Conservation (phyloP, 2,329 filamentous ascomycete genomes). For the Aspergillus chevalieri region DNA sequence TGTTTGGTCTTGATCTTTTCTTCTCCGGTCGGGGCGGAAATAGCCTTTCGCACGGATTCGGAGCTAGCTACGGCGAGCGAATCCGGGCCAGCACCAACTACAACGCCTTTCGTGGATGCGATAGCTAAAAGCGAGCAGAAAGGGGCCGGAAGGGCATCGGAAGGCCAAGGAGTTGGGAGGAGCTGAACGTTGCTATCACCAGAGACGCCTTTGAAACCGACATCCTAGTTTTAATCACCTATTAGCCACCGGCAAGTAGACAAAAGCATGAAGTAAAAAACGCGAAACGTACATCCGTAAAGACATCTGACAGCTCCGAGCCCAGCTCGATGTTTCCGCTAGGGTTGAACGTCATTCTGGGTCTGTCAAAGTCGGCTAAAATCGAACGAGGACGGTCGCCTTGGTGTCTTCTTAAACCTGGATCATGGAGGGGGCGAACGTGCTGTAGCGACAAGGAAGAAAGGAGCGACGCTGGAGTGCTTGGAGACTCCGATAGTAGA, state of each 20-base stretch:
- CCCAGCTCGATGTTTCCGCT: constrained; percentile 48
- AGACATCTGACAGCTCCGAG: constrained; percentile 67
- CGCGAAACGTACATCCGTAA: constrained; percentile 63
- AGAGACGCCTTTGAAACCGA: constrained; percentile 75
- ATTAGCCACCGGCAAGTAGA: constrained; percentile 6
- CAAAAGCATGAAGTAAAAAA: constrained; percentile 1
- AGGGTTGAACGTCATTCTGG: constrained; percentile 56
- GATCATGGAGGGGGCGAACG: constrained; percentile 35
- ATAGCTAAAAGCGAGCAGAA: constrained; percentile 79
- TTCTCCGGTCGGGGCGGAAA: constrained; percentile 52
- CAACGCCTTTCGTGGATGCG: constrained; percentile 69
- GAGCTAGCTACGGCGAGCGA: constrained; percentile 70
- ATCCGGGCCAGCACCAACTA: constrained; percentile 83
- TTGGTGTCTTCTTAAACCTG: constrained; percentile 26
- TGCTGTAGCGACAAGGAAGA: constrained; percentile 25
- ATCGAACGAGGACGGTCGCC: constrained; percentile 32
- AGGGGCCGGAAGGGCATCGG: constrained; percentile 61
- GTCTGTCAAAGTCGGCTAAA: constrained; percentile 30
- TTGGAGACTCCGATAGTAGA: constrained; percentile 39
- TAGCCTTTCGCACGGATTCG: constrained; percentile 69
- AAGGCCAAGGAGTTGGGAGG: constrained; percentile 70
- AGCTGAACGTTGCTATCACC: constrained; percentile 76
- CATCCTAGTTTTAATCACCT: constrained; percentile 42
- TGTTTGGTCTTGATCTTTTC: constrained; percentile 58
- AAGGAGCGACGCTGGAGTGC: constrained; percentile 41